These are phyloP conservation scores for Stylonectria norvegica DNA, from an alignment of 2,329 filamentous ascomycete species.

Conservation along the genomic window DNA sequence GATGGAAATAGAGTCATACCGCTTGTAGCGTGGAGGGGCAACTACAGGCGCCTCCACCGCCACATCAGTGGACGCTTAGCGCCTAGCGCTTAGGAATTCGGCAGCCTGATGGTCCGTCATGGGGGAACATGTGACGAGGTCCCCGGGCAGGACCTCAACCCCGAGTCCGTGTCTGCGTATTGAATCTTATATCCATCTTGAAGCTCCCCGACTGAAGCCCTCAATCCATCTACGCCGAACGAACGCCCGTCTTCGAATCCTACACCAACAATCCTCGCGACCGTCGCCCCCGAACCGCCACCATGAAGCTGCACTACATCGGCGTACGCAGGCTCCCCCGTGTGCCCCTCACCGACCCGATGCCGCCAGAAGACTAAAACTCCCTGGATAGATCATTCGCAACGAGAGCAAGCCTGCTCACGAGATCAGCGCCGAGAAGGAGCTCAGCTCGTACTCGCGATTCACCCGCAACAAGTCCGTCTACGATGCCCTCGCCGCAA, in stretches of 20 bases:
- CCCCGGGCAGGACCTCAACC: too few species aligned
- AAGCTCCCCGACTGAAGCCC: too few species aligned
- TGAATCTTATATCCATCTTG: too few species aligned
- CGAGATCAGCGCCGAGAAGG: conserved; percentile 73
- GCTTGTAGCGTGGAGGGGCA: background rate
- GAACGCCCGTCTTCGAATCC: too few species aligned
- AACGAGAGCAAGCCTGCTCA: conserved; percentile 73
- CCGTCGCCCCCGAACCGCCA: conserved; percentile 29
- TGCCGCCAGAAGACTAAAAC: conserved; percentile 3
- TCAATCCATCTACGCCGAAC: too few species aligned
- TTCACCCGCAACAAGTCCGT: conserved; percentile 71
- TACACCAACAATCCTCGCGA: too few species aligned
- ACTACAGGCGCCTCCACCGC: background rate
- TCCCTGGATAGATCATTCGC: conserved; percentile 65
- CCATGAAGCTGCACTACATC: conserved; percentile 85
- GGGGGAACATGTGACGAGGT: conserved; percentile 29
- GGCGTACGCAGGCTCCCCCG: conserved; percentile 57
- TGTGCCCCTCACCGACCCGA: conserved; percentile 23
- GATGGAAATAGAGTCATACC: conserved; percentile 1
- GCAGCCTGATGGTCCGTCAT: conserved; percentile 15
- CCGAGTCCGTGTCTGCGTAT: too few species aligned
- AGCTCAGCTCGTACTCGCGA: conserved; percentile 73
- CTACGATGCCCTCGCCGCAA: conserved; percentile 1
- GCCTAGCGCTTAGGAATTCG: conserved; percentile 8
- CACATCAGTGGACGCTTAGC: background rate